Evolutionary conservation across 805 yeast genomes (phyloP).

Genomic region (Vanderwaltozyma tropicalis): DNA sequence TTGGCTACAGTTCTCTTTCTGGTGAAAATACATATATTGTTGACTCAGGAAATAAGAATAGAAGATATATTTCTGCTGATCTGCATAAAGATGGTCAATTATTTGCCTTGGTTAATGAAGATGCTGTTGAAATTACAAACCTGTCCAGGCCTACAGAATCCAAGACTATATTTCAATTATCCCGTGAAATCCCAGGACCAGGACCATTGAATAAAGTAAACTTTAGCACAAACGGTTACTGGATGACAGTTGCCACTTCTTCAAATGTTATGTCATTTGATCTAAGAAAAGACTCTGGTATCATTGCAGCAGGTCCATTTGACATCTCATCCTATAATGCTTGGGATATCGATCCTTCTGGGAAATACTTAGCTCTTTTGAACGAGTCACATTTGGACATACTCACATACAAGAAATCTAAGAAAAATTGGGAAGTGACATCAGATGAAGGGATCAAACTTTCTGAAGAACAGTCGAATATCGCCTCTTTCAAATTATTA

Average conservation of each 20-base stretch:
- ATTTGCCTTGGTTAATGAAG: conserved; percentile 17
- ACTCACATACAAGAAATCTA: conserved; percentile 1
- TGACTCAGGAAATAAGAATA: not conserved
- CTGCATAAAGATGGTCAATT: conserved; percentile 33
- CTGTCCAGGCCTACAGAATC: conserved; percentile 8
- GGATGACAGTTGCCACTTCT: conserved; percentile 20
- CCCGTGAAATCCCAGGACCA: conserved; percentile 7
- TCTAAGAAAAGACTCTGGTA: conserved; percentile 18
- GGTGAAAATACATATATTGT: conserved; percentile 1
- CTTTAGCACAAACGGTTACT: conserved; percentile 26
- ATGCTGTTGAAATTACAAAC: conserved; percentile 8
- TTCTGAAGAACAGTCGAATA: not conserved
- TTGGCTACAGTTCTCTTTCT: conserved; percentile 5
- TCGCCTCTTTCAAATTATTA: not conserved
- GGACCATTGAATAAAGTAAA: conserved; percentile 6
- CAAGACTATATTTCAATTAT: conserved; percentile 8
- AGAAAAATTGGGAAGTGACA: conserved; percentile 1
- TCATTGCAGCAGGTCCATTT: conserved; percentile 12
- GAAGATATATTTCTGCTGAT: not conserved
- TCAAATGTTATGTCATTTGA: conserved; percentile 15
- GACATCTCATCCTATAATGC: not conserved
- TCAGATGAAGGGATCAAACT: not conserved
- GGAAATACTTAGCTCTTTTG: conserved; percentile 1
- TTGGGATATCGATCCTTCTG: conserved; percentile 12
- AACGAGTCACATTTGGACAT: not conserved